phyloP scores from a whole-genome alignment of 345 rosid genomes.

The Sapria himalayana region DNA sequence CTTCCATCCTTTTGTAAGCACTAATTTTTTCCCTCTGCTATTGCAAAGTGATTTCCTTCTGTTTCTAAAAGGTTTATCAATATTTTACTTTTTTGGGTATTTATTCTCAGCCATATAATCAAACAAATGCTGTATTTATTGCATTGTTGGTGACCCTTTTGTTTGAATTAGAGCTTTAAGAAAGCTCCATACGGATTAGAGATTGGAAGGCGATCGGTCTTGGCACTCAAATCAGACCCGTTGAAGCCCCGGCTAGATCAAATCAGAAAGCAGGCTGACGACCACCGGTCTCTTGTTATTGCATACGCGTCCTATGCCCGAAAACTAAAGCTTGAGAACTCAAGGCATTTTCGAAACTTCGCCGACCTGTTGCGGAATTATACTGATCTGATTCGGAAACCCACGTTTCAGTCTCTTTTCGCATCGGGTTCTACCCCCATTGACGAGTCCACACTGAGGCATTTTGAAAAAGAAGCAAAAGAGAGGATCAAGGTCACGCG shows the following conservation, averaged over 20 bases:
- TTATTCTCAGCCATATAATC: no score
- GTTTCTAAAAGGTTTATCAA: neutral
- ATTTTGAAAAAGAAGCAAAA: slow-evolving; percentile 90
- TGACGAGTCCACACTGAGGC: slow-evolving; percentile 45
- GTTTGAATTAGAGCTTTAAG: slow-evolving; percentile 20
- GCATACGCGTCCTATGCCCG: slow-evolving; percentile 87
- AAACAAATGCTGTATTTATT: no score
- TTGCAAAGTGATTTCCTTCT: neutral
- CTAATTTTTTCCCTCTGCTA: neutral
- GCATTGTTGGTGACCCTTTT: neutral
- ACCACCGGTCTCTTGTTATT: slow-evolving; percentile 53
- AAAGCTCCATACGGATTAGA: slow-evolving; percentile 23
- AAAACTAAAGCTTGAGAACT: slow-evolving; percentile 87
- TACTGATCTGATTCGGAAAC: slow-evolving; percentile 64
- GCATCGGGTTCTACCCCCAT: slow-evolving; percentile 43
- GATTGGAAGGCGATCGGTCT: slow-evolving; percentile 45
- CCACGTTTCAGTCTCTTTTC: slow-evolving; percentile 31
- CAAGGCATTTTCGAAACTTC: slow-evolving; percentile 65
- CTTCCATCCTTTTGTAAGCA: slow-evolving; percentile 27
- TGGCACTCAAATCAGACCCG: slow-evolving; percentile 77
- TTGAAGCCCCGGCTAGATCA: slow-evolving; percentile 70
- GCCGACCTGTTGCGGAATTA: slow-evolving; percentile 74
- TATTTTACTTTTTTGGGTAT: neutral
- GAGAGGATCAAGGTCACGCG: slow-evolving; percentile 79
- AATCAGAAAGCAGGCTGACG: slow-evolving; percentile 96